Conservation (phyloP, 2,329 filamentous ascomycete species). For the Aspergillus vadensis region DNA sequence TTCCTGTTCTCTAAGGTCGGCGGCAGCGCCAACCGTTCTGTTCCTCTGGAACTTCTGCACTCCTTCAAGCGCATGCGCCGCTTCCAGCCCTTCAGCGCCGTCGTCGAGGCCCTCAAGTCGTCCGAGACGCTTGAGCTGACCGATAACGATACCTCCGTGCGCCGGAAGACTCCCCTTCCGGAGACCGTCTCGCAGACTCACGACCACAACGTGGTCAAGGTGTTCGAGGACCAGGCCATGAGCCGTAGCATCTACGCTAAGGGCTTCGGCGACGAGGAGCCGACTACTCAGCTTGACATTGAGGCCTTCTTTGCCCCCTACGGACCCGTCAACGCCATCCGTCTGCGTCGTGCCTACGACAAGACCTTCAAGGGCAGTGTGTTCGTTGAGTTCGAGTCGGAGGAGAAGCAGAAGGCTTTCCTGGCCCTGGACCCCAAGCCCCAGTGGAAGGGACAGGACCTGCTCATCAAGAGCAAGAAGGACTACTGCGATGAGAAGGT, state of each 20-base stretch:
- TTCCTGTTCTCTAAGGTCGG: slow-evolving; percentile 79
- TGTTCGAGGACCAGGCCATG: slow-evolving; percentile 66
- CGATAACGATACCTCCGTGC: slow-evolving; percentile 71
- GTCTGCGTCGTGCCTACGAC: slow-evolving; percentile 74
- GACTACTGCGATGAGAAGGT: slow-evolving; percentile 81
- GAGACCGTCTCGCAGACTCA: slow-evolving; percentile 58
- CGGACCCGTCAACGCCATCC: slow-evolving; percentile 77
- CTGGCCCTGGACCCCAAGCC: slow-evolving; percentile 77
- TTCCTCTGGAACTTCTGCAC: slow-evolving; percentile 75
- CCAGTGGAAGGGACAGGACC: slow-evolving; percentile 76
- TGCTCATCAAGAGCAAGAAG: slow-evolving; percentile 84
- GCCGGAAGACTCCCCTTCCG: slow-evolving; percentile 71
- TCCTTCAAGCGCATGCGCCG: slow-evolving; percentile 94
- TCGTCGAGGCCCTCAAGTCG: slow-evolving; percentile 79
- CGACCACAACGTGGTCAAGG: slow-evolving; percentile 55
- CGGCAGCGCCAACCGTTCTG: slow-evolving; percentile 71
- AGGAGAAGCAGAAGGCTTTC: slow-evolving; percentile 79
- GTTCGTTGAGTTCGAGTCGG: slow-evolving; percentile 85
- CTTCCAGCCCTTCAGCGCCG: slow-evolving; percentile 83
- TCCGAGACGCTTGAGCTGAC: slow-evolving; percentile 72
- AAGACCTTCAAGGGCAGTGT: slow-evolving; percentile 92
- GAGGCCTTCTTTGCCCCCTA: slow-evolving; percentile 86
- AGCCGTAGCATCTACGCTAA: slow-evolving; percentile 84
- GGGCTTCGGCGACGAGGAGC: slow-evolving; percentile 84
- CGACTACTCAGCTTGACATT: slow-evolving; percentile 86